Percentiles rank a stretch among this genome's conserved stretches.
Evolutionary conservation across 179 eudicot species (phyloP).

Genomic region (Pouteria campechiana): DNA sequence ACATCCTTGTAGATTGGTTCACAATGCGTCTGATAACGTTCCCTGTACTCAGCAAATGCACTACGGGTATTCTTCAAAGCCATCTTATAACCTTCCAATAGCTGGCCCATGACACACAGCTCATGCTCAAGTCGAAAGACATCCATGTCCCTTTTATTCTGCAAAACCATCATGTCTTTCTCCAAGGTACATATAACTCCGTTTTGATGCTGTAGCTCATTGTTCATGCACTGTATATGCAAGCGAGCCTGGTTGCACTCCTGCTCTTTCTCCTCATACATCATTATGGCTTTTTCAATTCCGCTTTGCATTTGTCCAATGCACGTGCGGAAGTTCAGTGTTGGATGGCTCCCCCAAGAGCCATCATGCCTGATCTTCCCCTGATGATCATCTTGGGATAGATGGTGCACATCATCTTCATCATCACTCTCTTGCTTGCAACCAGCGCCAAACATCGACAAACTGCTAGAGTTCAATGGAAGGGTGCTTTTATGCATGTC

Average conservation of each 20-base stretch:
- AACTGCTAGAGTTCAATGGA: slow-evolving; percentile 21
- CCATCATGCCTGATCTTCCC: slow-evolving; percentile 49
- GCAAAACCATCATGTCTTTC: slow-evolving; percentile 31
- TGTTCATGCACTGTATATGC: slow-evolving; percentile 20
- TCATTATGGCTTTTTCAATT: slow-evolving; percentile 31
- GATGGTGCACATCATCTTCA: slow-evolving; percentile 26
- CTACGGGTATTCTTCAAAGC: slow-evolving; percentile 52
- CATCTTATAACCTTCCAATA: slow-evolving; percentile 59
- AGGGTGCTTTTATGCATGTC: no score
- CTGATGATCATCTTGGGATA: slow-evolving; percentile 17
- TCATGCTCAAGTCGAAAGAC: slow-evolving; percentile 53
- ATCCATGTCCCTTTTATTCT: slow-evolving; percentile 35
- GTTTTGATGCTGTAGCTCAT: slow-evolving; percentile 33
- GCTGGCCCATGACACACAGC: slow-evolving; percentile 53
- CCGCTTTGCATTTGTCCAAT: slow-evolving; percentile 37
- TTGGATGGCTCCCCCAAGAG: slow-evolving; percentile 32
- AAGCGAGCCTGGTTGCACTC: slow-evolving; percentile 14
- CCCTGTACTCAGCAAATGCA: slow-evolving; percentile 50
- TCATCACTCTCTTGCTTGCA: slow-evolving; percentile 36
- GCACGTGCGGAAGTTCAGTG: slow-evolving; percentile 30
- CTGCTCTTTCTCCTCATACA: slow-evolving; percentile 22
- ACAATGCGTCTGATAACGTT: slow-evolving; percentile 31
- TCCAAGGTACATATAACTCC: slow-evolving; percentile 33
- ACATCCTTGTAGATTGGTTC: slow-evolving; percentile 73
- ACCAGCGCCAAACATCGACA: slow-evolving; percentile 16